These are phyloP conservation scores for Thelephora terrestris DNA, from an alignment of 1,284 basidiomycete genomes.

Conservation along the genomic window DNA sequence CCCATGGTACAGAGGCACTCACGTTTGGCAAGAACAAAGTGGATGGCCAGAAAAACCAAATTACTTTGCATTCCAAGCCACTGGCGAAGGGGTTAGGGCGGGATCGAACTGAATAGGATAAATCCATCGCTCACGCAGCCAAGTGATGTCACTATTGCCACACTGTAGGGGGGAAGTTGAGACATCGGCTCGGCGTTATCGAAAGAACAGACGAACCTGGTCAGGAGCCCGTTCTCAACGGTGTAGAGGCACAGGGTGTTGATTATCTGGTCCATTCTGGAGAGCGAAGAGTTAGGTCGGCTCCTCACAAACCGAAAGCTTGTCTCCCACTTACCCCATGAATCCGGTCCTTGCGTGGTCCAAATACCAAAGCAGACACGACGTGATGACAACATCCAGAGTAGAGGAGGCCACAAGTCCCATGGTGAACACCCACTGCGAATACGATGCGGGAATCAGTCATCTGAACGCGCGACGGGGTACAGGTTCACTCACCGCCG, in stretches of 20 bases:
- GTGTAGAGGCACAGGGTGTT: conserved; percentile 15
- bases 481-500: too few species aligned
- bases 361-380: neutral
- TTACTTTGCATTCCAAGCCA: conserved; percentile 15
- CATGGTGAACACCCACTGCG: neutral
- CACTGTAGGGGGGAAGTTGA: conserved; percentile 7
- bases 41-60: conserved; percentile 16
- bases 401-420: neutral
- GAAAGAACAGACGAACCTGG: conserved; percentile 11
- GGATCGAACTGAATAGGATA: conserved; percentile 7
- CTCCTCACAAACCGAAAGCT: neutral
- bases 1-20: conserved; percentile 7
- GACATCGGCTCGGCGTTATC: neutral
- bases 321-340: neutral
- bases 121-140: conserved; percentile 12
- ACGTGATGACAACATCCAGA: neutral
- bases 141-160: conserved; percentile 13
- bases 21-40: conserved; percentile 18
- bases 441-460: neutral
- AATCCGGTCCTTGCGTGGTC: neutral
- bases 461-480: too few species aligned
- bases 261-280: conserved; percentile 14
- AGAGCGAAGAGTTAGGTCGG: neutral
- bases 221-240: conserved; percentile 15
- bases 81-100: conserved; percentile 6